phyloP scores from a whole-genome alignment of 148 eudicot species.

The Persicaria tinctoria region DNA sequence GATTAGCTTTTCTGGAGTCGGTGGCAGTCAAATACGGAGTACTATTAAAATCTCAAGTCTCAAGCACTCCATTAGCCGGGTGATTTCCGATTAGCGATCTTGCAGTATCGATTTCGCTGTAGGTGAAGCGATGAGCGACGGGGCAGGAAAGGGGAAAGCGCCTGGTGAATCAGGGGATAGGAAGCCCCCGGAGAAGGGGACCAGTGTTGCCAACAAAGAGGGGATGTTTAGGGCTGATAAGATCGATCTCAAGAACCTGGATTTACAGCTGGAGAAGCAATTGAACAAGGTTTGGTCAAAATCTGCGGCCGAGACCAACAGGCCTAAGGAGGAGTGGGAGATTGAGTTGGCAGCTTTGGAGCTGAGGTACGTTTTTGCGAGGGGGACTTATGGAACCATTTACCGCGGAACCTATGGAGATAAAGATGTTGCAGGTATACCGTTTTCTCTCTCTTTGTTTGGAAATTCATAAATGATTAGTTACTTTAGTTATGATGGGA shows the following conservation, averaged over 20 bases:
- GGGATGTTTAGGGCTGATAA: slow-evolving; percentile 67
- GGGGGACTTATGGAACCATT: slow-evolving; percentile 81
- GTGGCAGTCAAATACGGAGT: not conserved
- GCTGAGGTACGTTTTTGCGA: slow-evolving; percentile 53
- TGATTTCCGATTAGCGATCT: not conserved
- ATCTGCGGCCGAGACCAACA: slow-evolving; percentile 17
- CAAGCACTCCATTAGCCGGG: not conserved
- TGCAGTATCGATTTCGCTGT: not conserved
- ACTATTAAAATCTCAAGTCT: not conserved
- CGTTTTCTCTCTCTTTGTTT: not conserved
- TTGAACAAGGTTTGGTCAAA: slow-evolving; percentile 48
- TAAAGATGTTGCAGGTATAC: slow-evolving; percentile 83
- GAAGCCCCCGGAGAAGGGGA: slow-evolving; percentile 44
- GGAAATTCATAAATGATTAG: not conserved
- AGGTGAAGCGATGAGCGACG: not conserved
- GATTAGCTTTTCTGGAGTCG: not conserved
- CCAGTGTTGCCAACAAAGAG: slow-evolving; percentile 35
- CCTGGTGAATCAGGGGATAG: not conserved
- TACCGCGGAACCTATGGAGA: slow-evolving; percentile 67
- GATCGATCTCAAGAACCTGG: slow-evolving; percentile 63
- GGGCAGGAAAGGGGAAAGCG: not conserved
- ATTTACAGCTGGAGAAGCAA: slow-evolving; percentile 58
- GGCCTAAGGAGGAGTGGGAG: slow-evolving; percentile 72
- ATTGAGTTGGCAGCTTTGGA: slow-evolving; percentile 66
- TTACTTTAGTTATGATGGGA: no score